phyloP scores from a whole-genome alignment of 805 yeast species.

The Cyberlindnera mycetangii region DNA sequence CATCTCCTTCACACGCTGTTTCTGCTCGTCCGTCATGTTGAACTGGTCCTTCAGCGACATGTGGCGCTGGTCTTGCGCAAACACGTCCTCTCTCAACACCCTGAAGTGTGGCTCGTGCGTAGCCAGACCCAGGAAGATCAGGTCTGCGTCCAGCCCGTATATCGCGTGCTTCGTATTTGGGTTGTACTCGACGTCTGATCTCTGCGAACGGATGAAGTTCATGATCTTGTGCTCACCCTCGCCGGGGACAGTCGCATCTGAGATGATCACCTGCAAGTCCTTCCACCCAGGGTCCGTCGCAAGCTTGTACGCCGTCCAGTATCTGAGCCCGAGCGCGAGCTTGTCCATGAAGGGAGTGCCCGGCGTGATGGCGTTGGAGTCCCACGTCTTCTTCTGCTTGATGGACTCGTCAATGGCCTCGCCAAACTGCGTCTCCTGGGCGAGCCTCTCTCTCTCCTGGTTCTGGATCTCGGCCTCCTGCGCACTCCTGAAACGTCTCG shows the following conservation, averaged over 20 bases:
- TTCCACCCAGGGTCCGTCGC: conserved; percentile 88
- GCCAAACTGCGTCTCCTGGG: conserved; percentile 37
- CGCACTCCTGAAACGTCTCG: conserved; percentile 93
- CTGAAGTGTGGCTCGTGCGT: conserved; percentile 98
- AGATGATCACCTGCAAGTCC: conserved; percentile 66
- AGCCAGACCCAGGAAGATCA: conserved; percentile 92
- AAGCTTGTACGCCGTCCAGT: conserved; percentile 84
- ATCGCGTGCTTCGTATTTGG: conserved; percentile 96
- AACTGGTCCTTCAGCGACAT: conserved; percentile 47
- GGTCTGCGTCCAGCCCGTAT: conserved; percentile 96
- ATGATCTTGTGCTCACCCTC: conserved; percentile 98
- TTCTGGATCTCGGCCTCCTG: conserved; percentile 86
- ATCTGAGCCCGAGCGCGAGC: conserved; percentile 75
- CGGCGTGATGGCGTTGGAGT: conserved; percentile 91
- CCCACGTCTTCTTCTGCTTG: conserved; percentile 75
- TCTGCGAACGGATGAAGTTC: conserved; percentile 90
- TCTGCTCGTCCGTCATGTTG: conserved; percentile 60
- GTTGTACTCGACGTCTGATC: conserved; percentile 80
- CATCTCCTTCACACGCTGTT: conserved; percentile 31
- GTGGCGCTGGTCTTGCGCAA: conserved; percentile 55
- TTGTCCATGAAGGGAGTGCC: conserved; percentile 97
- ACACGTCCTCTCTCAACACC: conserved; percentile 93
- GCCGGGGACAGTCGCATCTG: conserved; percentile 97
- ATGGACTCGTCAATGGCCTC: conserved; percentile 74
- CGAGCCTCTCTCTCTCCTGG: conserved; percentile 58